These are phyloP conservation scores for Salvia miltiorrhiza DNA, from an alignment of 257 asterid genomes.

Conservation along the genomic window DNA sequence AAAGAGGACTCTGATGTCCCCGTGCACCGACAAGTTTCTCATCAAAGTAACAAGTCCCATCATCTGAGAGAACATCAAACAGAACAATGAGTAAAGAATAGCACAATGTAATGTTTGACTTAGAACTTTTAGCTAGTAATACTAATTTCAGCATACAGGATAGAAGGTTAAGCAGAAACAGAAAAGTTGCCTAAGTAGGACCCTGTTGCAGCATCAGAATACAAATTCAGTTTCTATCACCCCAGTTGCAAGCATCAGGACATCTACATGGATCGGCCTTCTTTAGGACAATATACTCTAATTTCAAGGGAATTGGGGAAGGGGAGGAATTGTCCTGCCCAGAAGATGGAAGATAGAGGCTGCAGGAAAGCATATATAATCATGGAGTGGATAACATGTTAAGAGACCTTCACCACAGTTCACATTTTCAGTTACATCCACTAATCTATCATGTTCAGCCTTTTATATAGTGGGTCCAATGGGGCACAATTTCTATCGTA, in stretches of 20 bases:
- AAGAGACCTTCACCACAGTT: background rate
- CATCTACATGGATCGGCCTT: background rate
- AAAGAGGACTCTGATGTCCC: conserved; percentile 75
- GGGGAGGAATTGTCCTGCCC: background rate
- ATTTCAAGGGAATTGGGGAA: background rate
- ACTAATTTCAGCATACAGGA: conserved; percentile 9
- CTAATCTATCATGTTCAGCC: background rate
- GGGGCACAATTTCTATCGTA: background rate
- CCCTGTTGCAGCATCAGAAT: conserved; percentile 1
- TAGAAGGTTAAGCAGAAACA: background rate
- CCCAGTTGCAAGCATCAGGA: background rate
- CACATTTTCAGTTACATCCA: background rate
- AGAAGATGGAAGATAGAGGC: background rate
- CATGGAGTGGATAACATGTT: background rate
- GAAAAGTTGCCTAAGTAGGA: conserved; percentile 7
- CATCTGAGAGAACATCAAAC: conserved; percentile 42
- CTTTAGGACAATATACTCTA: background rate
- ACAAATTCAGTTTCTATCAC: background rate
- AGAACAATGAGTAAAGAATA: conserved; percentile 16
- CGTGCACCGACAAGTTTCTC: conserved; percentile 76
- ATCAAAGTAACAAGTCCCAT: conserved; percentile 87
- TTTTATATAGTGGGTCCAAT: background rate
- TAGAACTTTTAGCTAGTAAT: conserved; percentile 4
- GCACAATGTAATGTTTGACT: conserved; percentile 6
- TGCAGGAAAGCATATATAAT: background rate